Evolutionary conservation across 2,329 filamentous ascomycete species (phyloP), one percentile per base, ranked within the genome.

Genomic region (Ophiocordyceps robertsii): DNA sequence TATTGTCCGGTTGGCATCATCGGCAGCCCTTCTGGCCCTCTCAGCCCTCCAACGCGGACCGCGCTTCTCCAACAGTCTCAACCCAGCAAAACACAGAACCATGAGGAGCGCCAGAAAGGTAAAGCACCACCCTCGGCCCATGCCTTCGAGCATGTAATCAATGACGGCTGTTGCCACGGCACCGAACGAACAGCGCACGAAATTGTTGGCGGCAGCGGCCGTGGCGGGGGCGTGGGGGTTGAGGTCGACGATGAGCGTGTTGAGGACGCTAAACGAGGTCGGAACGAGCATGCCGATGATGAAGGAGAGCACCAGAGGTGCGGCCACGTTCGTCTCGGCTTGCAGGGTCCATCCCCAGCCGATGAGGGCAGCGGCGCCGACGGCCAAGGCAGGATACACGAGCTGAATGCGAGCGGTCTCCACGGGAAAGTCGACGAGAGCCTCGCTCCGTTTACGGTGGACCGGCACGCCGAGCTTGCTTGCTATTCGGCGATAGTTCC

Each of bases 401-500:
- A 73, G 62, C 49, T 77, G 66, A 31, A 80, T 60, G 30, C 77
- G 65, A 0, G 69, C 73, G 29, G 60, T 61, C 51, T 77, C 74
- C 38, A 77, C 72, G 8, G 73, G 74, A 42, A 75, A 77, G 17
- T 63, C 60, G 6, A 56, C 55, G 38, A 75, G 58, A 49, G 75
- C 66, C 46, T 70, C 66, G 17, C 70, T 70, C 10, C 75, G 73
- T 47, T 73, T 77, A 44, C 66, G 70, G 46, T 75, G 73, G 48
- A 86, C 72, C 2, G 66, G 62, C 44, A 87, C 66, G 6, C 77
- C 77, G 14, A 80, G 64, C 29, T 70, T 68, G 39, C 65, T 68
- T 1, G 84, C 82, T 38, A 79, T 71, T 33, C 82, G 73, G 7
- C 77, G 70, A 57, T 84, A 93, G 57, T 88, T 88, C 68, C 75